These are phyloP conservation scores for Candida broadrunensis DNA, from an alignment of 805 yeast genomes.

Conservation along the genomic window DNA sequence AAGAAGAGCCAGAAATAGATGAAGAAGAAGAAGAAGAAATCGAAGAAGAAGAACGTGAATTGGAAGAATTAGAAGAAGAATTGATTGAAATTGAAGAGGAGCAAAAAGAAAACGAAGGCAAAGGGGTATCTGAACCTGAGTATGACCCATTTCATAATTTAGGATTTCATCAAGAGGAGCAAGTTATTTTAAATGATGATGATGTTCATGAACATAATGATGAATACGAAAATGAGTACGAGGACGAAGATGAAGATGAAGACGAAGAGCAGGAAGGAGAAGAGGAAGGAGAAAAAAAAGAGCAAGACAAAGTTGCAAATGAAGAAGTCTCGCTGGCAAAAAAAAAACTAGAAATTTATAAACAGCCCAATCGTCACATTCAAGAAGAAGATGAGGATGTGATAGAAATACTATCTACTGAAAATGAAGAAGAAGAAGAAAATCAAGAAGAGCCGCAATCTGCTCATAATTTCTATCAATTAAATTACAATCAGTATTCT, in stretches of 20 bases:
- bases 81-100: slow-evolving; percentile 2
- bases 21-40: slow-evolving; percentile 4
- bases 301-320: slow-evolving; percentile 29
- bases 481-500: background rate
- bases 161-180: background rate
- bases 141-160: background rate
- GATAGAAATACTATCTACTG: slow-evolving; percentile 23
- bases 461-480: background rate
- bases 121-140: too few relatives aligned
- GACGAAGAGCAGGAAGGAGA: slow-evolving; percentile 19
- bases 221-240: background rate
- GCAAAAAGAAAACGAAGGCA: background rate
- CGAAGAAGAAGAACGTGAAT: slow-evolving; percentile 4
- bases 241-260: slow-evolving; percentile 29
- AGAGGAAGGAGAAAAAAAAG: too few relatives aligned
- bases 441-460: background rate
- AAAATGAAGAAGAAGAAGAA: slow-evolving; percentile 3
- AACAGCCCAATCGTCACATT: too few relatives aligned
- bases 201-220: slow-evolving; percentile 1
- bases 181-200: slow-evolving; percentile 1
- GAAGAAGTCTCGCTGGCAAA: too few relatives aligned
- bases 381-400: slow-evolving; percentile 51
- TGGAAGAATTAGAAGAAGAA: background rate
- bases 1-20: slow-evolving; percentile 2
- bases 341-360: too few relatives aligned